Percentiles rank a stretch among this genome's conserved stretches.
phyloP scores from a whole-genome alignment of 352 stramenopile genomes.

The Pythium pyrilobum region DNA sequence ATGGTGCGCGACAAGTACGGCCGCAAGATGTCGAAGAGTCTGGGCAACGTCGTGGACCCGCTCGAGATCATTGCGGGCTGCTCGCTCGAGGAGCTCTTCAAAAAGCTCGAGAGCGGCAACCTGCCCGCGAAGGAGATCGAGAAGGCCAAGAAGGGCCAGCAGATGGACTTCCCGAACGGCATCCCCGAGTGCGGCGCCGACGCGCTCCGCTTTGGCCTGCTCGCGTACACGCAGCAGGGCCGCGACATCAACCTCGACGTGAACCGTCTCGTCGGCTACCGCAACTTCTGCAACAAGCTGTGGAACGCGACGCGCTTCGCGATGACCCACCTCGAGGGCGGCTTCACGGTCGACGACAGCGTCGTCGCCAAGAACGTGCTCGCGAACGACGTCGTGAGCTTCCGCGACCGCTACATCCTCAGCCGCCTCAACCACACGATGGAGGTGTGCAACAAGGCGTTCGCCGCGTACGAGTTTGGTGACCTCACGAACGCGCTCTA shows the following conservation, averaged over 20 bases:
- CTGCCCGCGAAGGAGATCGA: constrained; percentile 96
- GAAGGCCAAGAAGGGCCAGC: constrained; percentile 97
- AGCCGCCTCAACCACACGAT: constrained; percentile 79
- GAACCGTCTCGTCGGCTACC: constrained; percentile 97
- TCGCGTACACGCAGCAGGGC: constrained; percentile 92
- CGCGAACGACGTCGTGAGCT: constrained; percentile 53
- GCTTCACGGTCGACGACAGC: constrained; percentile 47
- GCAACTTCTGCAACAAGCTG: constrained; percentile 99
- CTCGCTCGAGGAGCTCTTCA: constrained; percentile 91
- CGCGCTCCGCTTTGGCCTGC: constrained; percentile 96
- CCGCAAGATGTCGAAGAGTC: constrained; percentile 99
- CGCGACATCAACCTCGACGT: constrained; percentile 99
- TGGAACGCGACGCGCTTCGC: constrained; percentile 99
- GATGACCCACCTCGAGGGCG: constrained; percentile 93
- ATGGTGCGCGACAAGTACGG: constrained; percentile 98
- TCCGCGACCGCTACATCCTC: constrained; percentile 78
- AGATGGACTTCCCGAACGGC: constrained; percentile 96
- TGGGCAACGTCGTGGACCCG: constrained; percentile 98
- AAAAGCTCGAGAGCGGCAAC: constrained; percentile 97
- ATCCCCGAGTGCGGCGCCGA: constrained; percentile 99
- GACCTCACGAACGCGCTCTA: constrained; percentile 94
- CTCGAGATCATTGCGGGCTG: constrained; percentile 97
- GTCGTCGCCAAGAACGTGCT: constrained; percentile 54
- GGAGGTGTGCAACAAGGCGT: constrained; percentile 70
- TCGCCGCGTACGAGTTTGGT: constrained; percentile 95